These are phyloP conservation scores for Wallacemonas collosoma DNA, from an alignment of 208 protist genomes.

Conservation along the genomic window DNA sequence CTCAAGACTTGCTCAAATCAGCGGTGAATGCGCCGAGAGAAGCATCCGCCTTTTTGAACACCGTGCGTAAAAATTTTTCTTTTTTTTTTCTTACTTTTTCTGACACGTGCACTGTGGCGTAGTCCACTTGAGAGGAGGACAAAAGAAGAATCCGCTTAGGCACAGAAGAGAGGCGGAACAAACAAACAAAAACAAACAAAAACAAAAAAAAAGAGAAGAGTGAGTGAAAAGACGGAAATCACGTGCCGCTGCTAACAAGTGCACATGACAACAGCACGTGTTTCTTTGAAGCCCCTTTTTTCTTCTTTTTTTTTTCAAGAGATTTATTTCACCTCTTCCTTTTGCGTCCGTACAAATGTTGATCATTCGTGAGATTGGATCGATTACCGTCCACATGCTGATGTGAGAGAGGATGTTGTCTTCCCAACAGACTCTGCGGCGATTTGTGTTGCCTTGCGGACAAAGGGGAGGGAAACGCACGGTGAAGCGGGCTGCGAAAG, in stretches of 20 bases:
- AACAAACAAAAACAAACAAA: background rate
- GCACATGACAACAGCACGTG: background rate
- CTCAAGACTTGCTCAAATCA: background rate
- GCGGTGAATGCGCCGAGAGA: background rate
- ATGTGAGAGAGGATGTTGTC: no score
- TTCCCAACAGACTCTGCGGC: no score
- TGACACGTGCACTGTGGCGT: background rate
- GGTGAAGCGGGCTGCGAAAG: no score
- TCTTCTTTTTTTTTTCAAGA: background rate
- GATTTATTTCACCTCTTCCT: background rate
- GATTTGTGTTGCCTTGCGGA: no score
- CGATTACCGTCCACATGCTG: no score
- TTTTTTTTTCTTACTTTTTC: background rate
- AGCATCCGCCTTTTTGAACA: no score
- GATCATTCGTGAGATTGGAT: no score
- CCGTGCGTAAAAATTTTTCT: background rate
- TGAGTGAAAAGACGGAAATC: background rate
- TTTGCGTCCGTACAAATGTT: background rate
- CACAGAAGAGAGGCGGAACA: background rate
- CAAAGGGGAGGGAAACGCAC: no score
- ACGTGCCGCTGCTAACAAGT: background rate
- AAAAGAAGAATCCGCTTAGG: no score
- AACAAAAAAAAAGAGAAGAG: constrained; percentile 20
- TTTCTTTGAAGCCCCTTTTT: background rate
- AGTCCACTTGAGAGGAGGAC: no score